Evolutionary conservation across 83 land plant genomes (phyloP), one percentile per base, ranked within the genome.

Genomic region (Picea mariana): DNA sequence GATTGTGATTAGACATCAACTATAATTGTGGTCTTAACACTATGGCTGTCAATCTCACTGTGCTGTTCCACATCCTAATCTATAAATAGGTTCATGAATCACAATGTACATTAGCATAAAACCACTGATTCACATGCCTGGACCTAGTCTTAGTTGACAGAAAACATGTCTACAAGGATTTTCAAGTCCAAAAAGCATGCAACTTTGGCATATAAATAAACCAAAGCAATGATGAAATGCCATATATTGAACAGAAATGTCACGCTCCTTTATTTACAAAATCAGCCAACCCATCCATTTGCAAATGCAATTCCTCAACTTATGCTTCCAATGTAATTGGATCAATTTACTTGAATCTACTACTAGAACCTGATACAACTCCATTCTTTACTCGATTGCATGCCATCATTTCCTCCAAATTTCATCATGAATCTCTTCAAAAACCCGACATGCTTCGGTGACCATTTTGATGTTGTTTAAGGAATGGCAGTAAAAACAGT

Each of bases 31-130:
- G 21, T 42, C 13, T 42, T 73, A 47, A 73, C 8, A 73, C 77
- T 11, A 73, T 44, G 77, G 58, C 47, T 18, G 13, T 2, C 20
- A 20, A 12, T 73, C 21, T 4, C 26, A 12, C 15, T 47, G 26
- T n/a, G 21, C 11, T 3, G 24, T 2, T 2, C 4, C 20, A 9
- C 52, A 8, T 72, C 77, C n/a, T 73, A 44, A n/a, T 52, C n/a
- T 73, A n/a, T n/a, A 73, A 21, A 73, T 73, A 73, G n/a, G 13
- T 73, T 73, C 24, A 73, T 20, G 13, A 73, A n/a, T 21, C 21
- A 42, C 55, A 44, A 5, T 73, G 55, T 73, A 21, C 42, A 42
- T 6, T 15, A 13, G 18, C 34, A 38, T 34, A 17, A 42, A 18
- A 34, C 42, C 21, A 69, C 75, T 20, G 38, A 38, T 20, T 38